A percentile compares a stretch with the other conserved stretches of the same genome.
phyloP scores from a whole-genome alignment of 305 asterid species.

The Rubia balearica region DNA sequence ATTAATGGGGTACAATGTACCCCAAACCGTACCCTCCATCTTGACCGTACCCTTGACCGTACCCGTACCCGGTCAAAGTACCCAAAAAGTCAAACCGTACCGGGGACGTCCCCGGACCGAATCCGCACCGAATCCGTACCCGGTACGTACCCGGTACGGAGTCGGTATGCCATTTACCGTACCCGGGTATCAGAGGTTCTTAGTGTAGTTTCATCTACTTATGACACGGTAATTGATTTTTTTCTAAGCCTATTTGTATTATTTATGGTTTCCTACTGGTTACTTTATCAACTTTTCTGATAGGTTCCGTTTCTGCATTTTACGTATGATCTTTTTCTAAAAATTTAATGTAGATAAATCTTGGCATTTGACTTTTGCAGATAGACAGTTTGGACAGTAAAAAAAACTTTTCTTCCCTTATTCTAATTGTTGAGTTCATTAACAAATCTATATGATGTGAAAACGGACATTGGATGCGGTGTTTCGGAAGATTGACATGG shows the following conservation, averaged over 20 bases:
- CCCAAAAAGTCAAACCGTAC: too few species aligned
- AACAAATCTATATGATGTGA: slow-evolving; percentile 50
- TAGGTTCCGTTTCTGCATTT: background rate
- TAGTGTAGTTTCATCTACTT: slow-evolving; percentile 48
- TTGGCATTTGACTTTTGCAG: slow-evolving; percentile 30
- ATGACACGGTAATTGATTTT: slow-evolving; percentile 35
- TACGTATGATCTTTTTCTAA: background rate
- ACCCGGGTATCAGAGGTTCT: too few species aligned
- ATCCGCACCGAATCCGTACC: too few species aligned
- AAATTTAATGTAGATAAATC: background rate
- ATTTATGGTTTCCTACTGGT: background rate
- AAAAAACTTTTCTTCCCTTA: slow-evolving; percentile 53
- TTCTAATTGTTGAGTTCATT: slow-evolving; percentile 47
- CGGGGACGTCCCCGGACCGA: too few species aligned
- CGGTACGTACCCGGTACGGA: too few species aligned
- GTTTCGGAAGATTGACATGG: slow-evolving; percentile 91
- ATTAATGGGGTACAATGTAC: too few species aligned
- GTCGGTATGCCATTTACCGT: too few species aligned
- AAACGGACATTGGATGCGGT: slow-evolving; percentile 63
- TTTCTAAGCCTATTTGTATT: background rate
- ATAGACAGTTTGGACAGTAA: slow-evolving; percentile 50
- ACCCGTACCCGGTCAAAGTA: too few species aligned
- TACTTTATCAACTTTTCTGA: background rate
- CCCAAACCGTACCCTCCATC: too few species aligned
- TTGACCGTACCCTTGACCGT: too few species aligned